Conservation (phyloP, 805 yeast species). For the Limtongia smithiae region DNA sequence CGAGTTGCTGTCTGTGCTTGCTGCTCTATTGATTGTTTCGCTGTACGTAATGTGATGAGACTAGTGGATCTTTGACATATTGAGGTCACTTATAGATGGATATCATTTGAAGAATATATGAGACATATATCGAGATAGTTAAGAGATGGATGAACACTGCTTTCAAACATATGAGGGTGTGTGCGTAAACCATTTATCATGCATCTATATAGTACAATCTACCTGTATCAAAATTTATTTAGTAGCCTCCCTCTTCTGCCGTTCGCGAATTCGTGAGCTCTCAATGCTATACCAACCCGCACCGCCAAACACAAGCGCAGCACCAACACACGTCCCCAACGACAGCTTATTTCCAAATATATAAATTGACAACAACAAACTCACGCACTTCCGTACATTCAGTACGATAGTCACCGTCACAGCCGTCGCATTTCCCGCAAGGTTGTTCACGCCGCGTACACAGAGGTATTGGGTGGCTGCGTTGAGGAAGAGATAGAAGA, state of each 20-base stretch:
- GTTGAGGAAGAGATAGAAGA: constrained; percentile 41
- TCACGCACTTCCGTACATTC: constrained; percentile 57
- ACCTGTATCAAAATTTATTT: background rate
- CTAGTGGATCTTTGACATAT: no score
- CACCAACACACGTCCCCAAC: constrained; percentile 46
- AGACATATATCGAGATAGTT: no score
- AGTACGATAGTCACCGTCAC: constrained; percentile 60
- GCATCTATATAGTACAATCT: background rate
- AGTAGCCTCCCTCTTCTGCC: constrained; percentile 9
- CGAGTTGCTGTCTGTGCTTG: no score
- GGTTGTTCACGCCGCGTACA: constrained; percentile 61
- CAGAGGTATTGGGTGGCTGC: constrained; percentile 58
- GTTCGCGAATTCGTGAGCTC: constrained; percentile 19
- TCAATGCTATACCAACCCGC: constrained; percentile 46
- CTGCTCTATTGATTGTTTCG: no score
- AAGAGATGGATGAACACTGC: no score
- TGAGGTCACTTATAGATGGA: no score
- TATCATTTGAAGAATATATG: no score
- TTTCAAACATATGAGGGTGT: no score
- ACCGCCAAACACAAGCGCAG: constrained; percentile 52
- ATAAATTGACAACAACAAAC: constrained; percentile 54
- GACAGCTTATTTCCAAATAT: constrained; percentile 49
- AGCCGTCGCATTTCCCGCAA: constrained; percentile 58
- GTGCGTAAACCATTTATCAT: background rate
- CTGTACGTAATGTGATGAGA: no score